phyloP scores from a whole-genome alignment of 2,329 filamentous ascomycete species.

The Rasamsonia emersonii region DNA sequence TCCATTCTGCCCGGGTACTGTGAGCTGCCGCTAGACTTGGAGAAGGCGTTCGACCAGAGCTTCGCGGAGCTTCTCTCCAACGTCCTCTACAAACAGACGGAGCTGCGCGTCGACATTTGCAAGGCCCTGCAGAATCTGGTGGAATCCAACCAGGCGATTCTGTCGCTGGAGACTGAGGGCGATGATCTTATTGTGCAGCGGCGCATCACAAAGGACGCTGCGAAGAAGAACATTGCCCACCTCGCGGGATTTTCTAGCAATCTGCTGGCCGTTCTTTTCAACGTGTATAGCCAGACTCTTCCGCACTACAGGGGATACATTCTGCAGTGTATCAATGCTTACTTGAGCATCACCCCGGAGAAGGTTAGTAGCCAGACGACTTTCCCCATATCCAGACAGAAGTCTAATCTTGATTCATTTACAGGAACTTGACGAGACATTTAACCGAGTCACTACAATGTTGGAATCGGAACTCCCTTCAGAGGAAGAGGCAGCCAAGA shows the following conservation, averaged over 20 bases:
- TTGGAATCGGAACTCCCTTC: conserved; percentile 62
- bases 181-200: conserved; percentile 70
- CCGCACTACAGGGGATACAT: conserved; percentile 88
- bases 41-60: conserved; percentile 67
- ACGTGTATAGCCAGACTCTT: conserved; percentile 93
- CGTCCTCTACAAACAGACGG: conserved; percentile 83
- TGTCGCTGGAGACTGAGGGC: conserved; percentile 57
- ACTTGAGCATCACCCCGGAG: conserved; percentile 75
- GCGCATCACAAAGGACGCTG: conserved; percentile 64
- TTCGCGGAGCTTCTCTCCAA: conserved; percentile 91
- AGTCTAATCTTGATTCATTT: no score
- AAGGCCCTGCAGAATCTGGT: conserved; percentile 76
- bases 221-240: conserved; percentile 72
- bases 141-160: conserved; percentile 80
- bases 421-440: conserved; percentile 75
- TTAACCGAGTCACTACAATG: conserved; percentile 76
- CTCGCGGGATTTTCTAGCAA: conserved; percentile 74
- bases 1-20: conserved; percentile 89
- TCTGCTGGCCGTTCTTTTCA: conserved; percentile 93
- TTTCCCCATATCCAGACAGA: no score
- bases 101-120: conserved; percentile 80
- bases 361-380: no score
- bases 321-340: conserved; percentile 88
- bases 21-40: conserved; percentile 75
- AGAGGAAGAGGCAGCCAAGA: conserved; percentile 55